A percentile compares a stretch with the other conserved stretches of the same genome.
phyloP scores from a whole-genome alignment of 768 basidiomycete species.

The Amanita fuliginea region DNA sequence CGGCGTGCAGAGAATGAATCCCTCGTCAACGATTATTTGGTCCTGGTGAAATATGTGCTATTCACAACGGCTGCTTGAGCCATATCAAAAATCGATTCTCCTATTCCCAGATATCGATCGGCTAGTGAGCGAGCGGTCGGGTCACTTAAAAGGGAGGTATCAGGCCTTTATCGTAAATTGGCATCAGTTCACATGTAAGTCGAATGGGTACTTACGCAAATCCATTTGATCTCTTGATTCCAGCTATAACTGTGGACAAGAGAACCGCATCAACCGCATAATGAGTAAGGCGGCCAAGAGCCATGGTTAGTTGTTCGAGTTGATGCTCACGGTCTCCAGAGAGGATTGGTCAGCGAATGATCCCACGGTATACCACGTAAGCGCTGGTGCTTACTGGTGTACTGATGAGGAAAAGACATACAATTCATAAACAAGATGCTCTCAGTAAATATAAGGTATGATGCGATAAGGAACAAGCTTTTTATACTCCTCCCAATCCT shows the following conservation, averaged over 20 bases:
- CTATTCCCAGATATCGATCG: constrained; percentile 75
- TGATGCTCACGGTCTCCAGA: no score
- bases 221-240: constrained; percentile 83
- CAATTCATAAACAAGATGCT: background rate
- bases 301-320: constrained; percentile 22
- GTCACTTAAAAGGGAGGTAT: constrained; percentile 64
- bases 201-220: constrained; percentile 56
- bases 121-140: constrained; percentile 65
- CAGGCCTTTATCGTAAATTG: constrained; percentile 35
- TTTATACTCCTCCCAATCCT: constrained; percentile 90
- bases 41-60: constrained; percentile 69
- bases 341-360: no score
- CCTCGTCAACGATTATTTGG: background rate
- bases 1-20: background rate
- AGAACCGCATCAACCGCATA: constrained; percentile 79
- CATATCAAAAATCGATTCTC: constrained; percentile 85
- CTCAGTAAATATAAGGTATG: constrained; percentile 71
- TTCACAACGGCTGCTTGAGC: constrained; percentile 79
- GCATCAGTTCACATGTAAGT: background rate
- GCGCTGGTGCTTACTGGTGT: no score
- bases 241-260: constrained; percentile 82
- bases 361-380: no score
- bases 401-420: background rate
- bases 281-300: constrained; percentile 68
- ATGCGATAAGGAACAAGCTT: constrained; percentile 78